phyloP scores from a whole-genome alignment of 2,329 filamentous ascomycete species.

The Dactylellina cionopaga region DNA sequence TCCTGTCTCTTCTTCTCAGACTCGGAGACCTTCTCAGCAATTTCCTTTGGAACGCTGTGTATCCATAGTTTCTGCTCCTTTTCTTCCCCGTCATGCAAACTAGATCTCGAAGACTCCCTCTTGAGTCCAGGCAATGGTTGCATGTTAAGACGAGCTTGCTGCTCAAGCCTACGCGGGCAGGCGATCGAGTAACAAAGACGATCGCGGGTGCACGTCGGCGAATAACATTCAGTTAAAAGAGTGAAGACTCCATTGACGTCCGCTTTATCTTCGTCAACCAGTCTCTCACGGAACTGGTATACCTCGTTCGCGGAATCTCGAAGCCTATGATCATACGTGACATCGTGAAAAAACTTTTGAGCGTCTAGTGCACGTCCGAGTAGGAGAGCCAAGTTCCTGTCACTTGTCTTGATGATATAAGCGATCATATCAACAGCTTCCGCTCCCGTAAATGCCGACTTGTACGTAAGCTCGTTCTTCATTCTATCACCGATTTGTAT shows the following conservation, averaged over 20 bases:
- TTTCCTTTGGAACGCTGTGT: constrained; percentile 94
- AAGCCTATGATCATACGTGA: constrained; percentile 94
- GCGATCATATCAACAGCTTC: constrained; percentile 95
- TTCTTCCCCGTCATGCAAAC: constrained; percentile 85
- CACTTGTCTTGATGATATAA: constrained; percentile 96
- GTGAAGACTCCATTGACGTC: constrained; percentile 97
- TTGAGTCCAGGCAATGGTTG: constrained; percentile 90
- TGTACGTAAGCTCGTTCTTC: constrained; percentile 97
- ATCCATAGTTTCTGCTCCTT: constrained; percentile 99
- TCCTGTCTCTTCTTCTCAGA: constrained; percentile 97
- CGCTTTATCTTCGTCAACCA: constrained; percentile 84
- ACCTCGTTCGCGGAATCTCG: constrained; percentile 94
- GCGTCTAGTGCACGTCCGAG: constrained; percentile 92
- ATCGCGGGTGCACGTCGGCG: constrained; percentile 93
- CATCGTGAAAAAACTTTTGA: constrained; percentile 99
- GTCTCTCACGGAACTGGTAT: constrained; percentile 88
- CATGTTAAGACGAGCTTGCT: constrained; percentile 91
- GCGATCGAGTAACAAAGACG: constrained; percentile 98
- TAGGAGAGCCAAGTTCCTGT: constrained; percentile 90
- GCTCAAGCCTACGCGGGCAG: constrained; percentile 89
- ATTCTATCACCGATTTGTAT: constrained; percentile 86
- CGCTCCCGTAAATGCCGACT: constrained; percentile 93
- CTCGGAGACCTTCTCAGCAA: constrained; percentile 88
- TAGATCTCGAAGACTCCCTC: constrained; percentile 74
- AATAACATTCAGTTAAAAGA: constrained; percentile 95